These are phyloP conservation scores for Colletotrichum australisinense DNA, from an alignment of 2,329 filamentous ascomycete species.

Conservation along the genomic window DNA sequence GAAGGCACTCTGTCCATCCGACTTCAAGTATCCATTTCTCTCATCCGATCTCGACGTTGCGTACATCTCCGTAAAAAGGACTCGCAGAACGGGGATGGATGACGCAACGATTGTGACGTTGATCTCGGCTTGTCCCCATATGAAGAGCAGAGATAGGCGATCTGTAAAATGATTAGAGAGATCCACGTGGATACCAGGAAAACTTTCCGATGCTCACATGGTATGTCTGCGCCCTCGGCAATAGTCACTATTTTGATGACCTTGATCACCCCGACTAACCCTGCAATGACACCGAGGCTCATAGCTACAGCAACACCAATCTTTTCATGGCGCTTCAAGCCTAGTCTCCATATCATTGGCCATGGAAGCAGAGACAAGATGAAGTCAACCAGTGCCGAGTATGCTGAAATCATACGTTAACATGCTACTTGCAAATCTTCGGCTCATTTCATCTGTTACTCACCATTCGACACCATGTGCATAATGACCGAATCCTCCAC, in stretches of 20 bases:
- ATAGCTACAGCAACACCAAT: constrained; percentile 41
- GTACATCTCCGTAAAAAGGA: constrained; percentile 27
- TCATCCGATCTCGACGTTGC: not conserved
- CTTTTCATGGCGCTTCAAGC: constrained; percentile 43
- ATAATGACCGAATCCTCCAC: constrained; percentile 12
- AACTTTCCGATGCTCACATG: not conserved
- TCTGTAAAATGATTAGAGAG: not conserved
- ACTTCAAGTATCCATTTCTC: not conserved
- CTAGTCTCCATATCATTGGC: constrained; percentile 41
- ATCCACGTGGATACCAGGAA: not conserved
- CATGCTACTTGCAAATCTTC: too few relatives aligned
- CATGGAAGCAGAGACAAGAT: constrained; percentile 38
- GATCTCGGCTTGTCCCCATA: constrained; percentile 31
- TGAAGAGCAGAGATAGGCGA: constrained; percentile 10
- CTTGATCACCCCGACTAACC: constrained; percentile 10
- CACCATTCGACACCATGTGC: constrained; percentile 21
- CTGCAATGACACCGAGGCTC: constrained; percentile 39
- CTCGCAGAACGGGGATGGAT: constrained; percentile 30
- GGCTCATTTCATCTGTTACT: not conserved
- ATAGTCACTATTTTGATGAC: constrained; percentile 16
- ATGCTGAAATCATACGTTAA: not conserved
- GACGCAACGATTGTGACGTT: constrained; percentile 33
- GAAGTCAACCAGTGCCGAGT: constrained; percentile 27
- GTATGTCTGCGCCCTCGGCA: constrained; percentile 15
- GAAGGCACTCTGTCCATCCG: not conserved